Base-by-base conservation (phyloP, 2,329 filamentous ascomycete species). In the Geosmithia flava region DNA sequence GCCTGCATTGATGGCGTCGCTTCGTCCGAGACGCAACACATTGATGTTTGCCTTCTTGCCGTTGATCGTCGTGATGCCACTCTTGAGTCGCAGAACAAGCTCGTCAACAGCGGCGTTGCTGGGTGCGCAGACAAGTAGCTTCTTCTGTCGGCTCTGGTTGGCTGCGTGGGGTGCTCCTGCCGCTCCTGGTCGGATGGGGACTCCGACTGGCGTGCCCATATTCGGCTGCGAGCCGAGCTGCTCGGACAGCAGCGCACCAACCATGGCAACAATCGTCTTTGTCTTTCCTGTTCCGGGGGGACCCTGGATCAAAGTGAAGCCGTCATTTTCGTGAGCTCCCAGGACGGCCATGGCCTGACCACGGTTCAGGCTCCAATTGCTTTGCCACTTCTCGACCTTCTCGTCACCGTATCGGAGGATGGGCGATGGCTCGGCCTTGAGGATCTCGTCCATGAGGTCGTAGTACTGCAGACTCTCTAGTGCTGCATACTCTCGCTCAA, bases 31-130 rank as follows among this genome's bases (percentile, higher is more conserved):
- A 58, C 93, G 89, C 49, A 98, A 77, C 19, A 98, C 87, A 45
- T 87, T 89, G 58, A 97, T 77, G 53, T 86, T 85, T 54, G 86
- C 82, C 13, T 72, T 71, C 27, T 80, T 74, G 1, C 93, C 91
- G 42, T 76, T 78, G 50, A 78, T 73, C 1, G 87, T 90, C 59
- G 83, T 91, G 47, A 98, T 76, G 4, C 93, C 93, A 47, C 80
- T 72, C 66, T 95, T 97, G 58, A 98, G 76, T 68, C 93, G 84
- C 63, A 96, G 81, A 17, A 98, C 93, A 52, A 98, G 64, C 63
- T 98, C 93, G 62, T 98, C 93, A 6, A 98, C 93, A 30, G 93
- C 93, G 7, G 93, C 93, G 64, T 98, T 98, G 73, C 90, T 97
- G 15, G 93, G 93, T n/a, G 93, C 93, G 60, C 93, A 98, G 20